phyloP scores from a whole-genome alignment of 768 basidiomycete genomes.

The Candolleomyces aberdarensis region DNA sequence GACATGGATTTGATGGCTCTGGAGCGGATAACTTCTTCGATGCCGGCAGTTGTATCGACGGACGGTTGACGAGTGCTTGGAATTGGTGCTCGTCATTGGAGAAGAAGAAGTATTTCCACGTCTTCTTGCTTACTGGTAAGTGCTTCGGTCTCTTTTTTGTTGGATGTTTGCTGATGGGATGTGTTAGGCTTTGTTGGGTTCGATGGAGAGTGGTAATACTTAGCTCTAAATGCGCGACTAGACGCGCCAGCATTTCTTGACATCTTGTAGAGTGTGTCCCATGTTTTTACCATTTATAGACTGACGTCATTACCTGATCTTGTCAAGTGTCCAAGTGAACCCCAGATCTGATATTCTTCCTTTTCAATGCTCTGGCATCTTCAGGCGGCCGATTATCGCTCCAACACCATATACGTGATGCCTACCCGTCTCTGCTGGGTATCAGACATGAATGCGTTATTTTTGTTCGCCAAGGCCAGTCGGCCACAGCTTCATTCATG shows the following conservation, averaged over 20 bases:
- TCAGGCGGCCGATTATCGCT: too few relatives aligned
- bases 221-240: neutral
- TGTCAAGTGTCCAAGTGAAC: too few relatives aligned
- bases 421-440: too few relatives aligned
- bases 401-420: too few relatives aligned
- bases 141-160: conserved; percentile 1
- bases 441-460: too few relatives aligned
- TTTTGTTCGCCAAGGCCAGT: too few relatives aligned
- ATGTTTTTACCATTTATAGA: too few relatives aligned
- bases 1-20: conserved; percentile 85
- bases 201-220: conserved; percentile 77
- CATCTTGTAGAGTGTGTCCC: neutral
- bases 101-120: conserved; percentile 81
- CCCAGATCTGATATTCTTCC: too few relatives aligned
- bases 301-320: too few relatives aligned
- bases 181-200: conserved; percentile 74
- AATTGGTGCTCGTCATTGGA: conserved; percentile 86
- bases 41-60: conserved; percentile 83
- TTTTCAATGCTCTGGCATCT: too few relatives aligned
- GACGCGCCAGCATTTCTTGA: too few relatives aligned
- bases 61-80: conserved; percentile 86
- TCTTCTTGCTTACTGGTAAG: conserved; percentile 76
- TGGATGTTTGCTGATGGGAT: neutral
- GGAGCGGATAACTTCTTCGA: conserved; percentile 93
- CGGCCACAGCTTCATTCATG: too few relatives aligned